These are phyloP conservation scores for Penicillium mononematosum DNA, from an alignment of 495 filamentous ascomycete species.

Conservation along the genomic window DNA sequence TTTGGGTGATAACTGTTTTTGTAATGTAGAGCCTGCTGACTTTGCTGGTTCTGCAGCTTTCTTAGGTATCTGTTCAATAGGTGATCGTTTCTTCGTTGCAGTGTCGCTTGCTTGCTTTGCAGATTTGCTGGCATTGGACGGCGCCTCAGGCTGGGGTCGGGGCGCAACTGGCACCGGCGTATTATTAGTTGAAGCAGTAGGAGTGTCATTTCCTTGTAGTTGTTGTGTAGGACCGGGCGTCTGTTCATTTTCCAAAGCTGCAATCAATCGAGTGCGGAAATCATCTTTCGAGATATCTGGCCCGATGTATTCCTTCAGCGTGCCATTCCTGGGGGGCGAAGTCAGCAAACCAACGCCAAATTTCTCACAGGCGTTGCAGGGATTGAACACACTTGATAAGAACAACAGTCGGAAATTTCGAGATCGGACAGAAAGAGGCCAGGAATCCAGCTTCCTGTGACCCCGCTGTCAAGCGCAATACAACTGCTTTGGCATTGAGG, in stretches of 20 bases:
- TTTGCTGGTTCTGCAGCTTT: neutral
- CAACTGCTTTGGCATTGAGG: slow-evolving; percentile 58
- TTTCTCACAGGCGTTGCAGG: neutral
- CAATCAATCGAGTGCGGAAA: slow-evolving; percentile 50
- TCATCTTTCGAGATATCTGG: slow-evolving; percentile 57
- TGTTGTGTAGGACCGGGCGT: slow-evolving; percentile 5
- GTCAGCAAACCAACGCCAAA: slow-evolving; percentile 3
- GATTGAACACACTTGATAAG: slow-evolving; percentile 63
- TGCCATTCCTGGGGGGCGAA: slow-evolving; percentile 49
- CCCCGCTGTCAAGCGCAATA: slow-evolving; percentile 65
- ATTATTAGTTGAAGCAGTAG: slow-evolving; percentile 16
- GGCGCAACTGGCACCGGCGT: slow-evolving; percentile 1
- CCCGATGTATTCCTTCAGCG: slow-evolving; percentile 64
- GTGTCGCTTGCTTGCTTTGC: neutral
- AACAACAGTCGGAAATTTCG: slow-evolving; percentile 69
- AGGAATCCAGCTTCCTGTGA: slow-evolving; percentile 79
- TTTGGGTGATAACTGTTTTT: neutral
- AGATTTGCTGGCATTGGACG: neutral
- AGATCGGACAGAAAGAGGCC: slow-evolving; percentile 73
- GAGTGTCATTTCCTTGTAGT: slow-evolving; percentile 12
- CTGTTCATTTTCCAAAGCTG: slow-evolving; percentile 32
- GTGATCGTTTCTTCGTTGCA: neutral
- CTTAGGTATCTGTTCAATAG: neutral
- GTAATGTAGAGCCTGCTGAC: neutral
- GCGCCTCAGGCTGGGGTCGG: neutral